Evolutionary conservation across 192 early-diverging fungal genomes (phyloP).

Genomic region (Backusella australiensis): DNA sequence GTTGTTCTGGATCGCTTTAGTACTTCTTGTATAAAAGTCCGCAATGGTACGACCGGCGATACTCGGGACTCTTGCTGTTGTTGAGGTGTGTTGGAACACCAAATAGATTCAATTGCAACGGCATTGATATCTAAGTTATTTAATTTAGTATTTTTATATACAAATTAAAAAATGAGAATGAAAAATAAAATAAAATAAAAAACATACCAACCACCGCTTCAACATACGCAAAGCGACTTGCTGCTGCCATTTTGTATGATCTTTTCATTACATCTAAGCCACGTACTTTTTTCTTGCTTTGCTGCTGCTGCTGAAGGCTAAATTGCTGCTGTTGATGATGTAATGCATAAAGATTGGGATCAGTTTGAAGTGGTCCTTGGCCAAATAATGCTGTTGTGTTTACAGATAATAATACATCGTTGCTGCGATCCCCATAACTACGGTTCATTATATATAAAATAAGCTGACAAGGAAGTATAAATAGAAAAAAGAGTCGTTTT

Average conservation of each 20-base stretch:
- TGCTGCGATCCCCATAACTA: neutral
- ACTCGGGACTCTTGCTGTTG: constrained; percentile 28
- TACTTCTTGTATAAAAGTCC: constrained; percentile 70
- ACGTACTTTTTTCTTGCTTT: neutral
- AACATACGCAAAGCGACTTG: constrained; percentile 22
- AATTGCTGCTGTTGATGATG: neutral
- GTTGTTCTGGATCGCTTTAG: constrained; percentile 73
- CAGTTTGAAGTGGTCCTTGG: constrained; percentile 1
- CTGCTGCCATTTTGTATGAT: neutral
- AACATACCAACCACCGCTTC: constrained; percentile 27
- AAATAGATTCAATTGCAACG: constrained; percentile 55
- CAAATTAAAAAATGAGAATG: constrained; percentile 3
- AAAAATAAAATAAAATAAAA: neutral
- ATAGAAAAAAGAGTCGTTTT: neutral
- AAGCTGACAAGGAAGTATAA: neutral
- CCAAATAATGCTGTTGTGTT: neutral
- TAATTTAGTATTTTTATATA: neutral
- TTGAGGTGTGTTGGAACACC: constrained; percentile 24
- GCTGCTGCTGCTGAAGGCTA: neutral
- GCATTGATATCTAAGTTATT: constrained; percentile 46
- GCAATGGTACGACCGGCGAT: constrained; percentile 52
- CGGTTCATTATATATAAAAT: constrained; percentile 6
- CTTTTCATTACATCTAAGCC: neutral
- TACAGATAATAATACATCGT: constrained; percentile 8
- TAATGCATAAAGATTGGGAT: constrained; percentile 9